Evolutionary conservation across 306 rosid species (phyloP).

Genomic region (Quercus engelmannii): DNA sequence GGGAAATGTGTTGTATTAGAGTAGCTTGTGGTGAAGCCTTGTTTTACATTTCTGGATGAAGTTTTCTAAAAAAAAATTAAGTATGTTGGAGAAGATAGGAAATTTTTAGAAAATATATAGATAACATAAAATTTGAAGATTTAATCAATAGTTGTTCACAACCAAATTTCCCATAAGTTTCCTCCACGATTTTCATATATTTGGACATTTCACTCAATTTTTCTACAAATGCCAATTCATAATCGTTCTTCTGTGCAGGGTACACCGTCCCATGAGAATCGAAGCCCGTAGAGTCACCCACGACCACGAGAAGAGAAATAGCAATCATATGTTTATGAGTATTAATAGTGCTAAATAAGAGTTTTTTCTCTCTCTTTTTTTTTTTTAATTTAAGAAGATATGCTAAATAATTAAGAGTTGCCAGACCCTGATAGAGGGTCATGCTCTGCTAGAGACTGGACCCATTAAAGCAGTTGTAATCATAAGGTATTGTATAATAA

Average conservation of each 20-base stretch:
- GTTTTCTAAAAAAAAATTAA: no score
- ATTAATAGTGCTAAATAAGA: background rate
- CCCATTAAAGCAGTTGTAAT: background rate
- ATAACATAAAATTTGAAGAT: no score
- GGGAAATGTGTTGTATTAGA: no score
- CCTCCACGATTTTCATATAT: no score
- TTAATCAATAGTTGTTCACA: background rate
- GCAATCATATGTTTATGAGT: background rate
- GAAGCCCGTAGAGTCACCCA: background rate
- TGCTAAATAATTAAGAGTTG: background rate
- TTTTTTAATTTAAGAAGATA: no score
- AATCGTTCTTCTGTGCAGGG: constrained; percentile 20
- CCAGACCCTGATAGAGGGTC: background rate
- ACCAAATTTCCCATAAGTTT: background rate
- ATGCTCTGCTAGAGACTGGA: background rate
- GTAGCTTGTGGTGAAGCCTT: no score
- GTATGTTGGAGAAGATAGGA: no score
- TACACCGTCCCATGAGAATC: constrained; percentile 38
- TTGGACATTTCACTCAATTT: no score
- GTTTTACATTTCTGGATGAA: no score
- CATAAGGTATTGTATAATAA: background rate
- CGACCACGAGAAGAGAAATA: background rate
- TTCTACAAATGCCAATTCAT: no score
- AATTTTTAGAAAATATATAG: no score
- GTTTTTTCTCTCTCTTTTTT: no score